These are phyloP conservation scores for Trametes villosa DNA, from an alignment of 768 basidiomycete genomes.

Conservation along the genomic window DNA sequence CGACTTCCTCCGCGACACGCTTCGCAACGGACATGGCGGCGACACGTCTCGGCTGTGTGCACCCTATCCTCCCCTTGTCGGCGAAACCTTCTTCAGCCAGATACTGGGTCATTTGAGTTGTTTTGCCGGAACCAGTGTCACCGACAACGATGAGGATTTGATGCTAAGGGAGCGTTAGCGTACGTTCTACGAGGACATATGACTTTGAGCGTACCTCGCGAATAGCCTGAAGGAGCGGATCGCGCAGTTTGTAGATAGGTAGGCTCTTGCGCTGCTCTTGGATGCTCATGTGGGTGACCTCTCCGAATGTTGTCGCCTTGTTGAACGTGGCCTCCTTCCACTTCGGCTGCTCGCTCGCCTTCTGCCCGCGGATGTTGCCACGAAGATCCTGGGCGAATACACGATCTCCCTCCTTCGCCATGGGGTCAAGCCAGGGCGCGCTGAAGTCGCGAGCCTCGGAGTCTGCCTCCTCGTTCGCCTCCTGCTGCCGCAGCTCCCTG, in stretches of 20 bases:
- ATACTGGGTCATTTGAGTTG: conserved; percentile 99
- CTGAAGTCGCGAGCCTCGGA: conserved; percentile 94
- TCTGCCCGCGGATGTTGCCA: conserved; percentile 80
- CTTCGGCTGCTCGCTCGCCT: conserved; percentile 78
- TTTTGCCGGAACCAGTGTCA: conserved; percentile 98
- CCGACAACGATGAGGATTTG: conserved; percentile 98
- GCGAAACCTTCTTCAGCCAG: conserved; percentile 94
- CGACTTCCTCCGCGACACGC: conserved; percentile 97
- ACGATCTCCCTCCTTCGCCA: conserved; percentile 86
- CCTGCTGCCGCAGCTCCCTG: conserved; percentile 91
- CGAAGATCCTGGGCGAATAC: conserved; percentile 94
- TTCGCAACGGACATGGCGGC: conserved; percentile 99
- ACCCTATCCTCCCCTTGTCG: conserved; percentile 89
- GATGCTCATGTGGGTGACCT: conserved; percentile 87
- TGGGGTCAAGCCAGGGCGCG: conserved; percentile 97
- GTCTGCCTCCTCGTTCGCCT: conserved; percentile 92
- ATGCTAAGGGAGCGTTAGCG: conserved; percentile 56
- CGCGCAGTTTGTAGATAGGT: conserved; percentile 94
- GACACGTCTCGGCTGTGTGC: conserved; percentile 98
- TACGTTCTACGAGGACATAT: not conserved
- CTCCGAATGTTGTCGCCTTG: conserved; percentile 95
- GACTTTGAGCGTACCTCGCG: conserved; percentile 62
- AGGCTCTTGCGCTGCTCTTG: conserved; percentile 91
- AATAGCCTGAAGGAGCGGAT: conserved; percentile 88
- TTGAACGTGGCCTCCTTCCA: conserved; percentile 95